Evolutionary conservation across 805 yeast species (phyloP), one percentile per base, ranked within the genome.

Genomic region (Candida piceae): DNA sequence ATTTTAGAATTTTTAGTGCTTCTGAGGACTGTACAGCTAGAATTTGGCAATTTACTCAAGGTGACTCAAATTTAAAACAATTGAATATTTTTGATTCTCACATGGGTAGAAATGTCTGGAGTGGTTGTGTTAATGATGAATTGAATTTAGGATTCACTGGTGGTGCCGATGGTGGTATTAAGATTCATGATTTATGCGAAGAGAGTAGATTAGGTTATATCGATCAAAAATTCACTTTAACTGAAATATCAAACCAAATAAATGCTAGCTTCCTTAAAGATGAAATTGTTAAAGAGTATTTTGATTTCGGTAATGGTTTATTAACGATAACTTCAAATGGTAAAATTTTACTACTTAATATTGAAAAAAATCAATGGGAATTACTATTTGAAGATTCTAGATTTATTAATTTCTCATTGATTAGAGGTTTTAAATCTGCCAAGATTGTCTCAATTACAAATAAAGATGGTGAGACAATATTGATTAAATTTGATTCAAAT

Each of bases 1-100:
- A 44, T 5, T 46, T 53, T 46, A 57, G 63, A 5, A 48, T 80
- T 1, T 64, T 86, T 12, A 78, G 94, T 57, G 77, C 80, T 18
- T 80, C 94, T 5, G 98, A 93, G 57, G 98, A 93, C 58, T 76
- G 89, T 49, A 80, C 95, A 0, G 74, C 84, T 9, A 72, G 96
- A 44, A 57, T 80, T 0, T 93, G 98, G 98, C 58, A 64, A 17
- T 70, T 74, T 34, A 32, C 50, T 1, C 48, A 44, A 3, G 58
- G 48, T 4, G 38, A 40, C 2, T 39, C 55, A 0, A 60, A 58
- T 9, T 58, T 83, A 32, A 47, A 49, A 6, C 76, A 75, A 44
- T 46, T 53, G 3, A 67, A 67, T 24, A 64, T 77, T 2, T 71
- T 74, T 46, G 85, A 83, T 35, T 76, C 81, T 16, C 97, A 89